Evolutionary conservation across 495 filamentous ascomycete species (phyloP).

Genomic region (Penicillium odoratum): DNA sequence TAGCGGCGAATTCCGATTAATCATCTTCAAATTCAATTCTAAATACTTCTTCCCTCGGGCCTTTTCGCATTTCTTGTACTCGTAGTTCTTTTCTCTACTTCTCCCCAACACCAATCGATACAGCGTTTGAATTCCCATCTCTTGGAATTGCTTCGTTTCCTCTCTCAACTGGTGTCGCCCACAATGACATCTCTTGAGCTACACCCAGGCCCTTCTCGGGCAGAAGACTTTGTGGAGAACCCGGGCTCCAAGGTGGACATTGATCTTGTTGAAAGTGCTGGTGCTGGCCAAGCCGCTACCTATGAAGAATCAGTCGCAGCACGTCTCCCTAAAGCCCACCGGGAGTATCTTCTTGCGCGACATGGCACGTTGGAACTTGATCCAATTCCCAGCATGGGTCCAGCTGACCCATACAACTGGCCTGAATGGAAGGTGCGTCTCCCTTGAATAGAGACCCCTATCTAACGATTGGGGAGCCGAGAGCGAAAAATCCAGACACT

Average conservation of each 20-base stretch:
- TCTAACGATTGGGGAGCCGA: background rate
- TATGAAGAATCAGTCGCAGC: conserved; percentile 34
- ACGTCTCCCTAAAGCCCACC: conserved; percentile 39
- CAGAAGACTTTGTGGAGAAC: conserved; percentile 12
- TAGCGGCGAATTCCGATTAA: background rate
- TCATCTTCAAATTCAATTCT: background rate
- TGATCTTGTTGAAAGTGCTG: conserved; percentile 36
- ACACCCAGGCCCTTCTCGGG: conserved; percentile 20
- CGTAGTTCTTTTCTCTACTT: background rate
- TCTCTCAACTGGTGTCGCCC: background rate
- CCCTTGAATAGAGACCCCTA: background rate
- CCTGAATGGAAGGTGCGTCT: conserved; percentile 52
- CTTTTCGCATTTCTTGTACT: background rate
- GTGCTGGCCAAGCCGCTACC: conserved; percentile 25
- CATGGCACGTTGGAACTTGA: conserved; percentile 57
- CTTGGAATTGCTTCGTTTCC: background rate
- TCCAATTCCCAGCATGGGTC: conserved; percentile 49
- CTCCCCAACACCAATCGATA: too few relatives aligned
- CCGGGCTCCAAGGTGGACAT: conserved; percentile 30
- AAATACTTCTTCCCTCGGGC: background rate
- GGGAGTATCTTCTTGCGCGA: conserved; percentile 51
- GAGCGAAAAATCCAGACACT: conserved; percentile 10
- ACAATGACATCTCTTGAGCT: conserved; percentile 31
- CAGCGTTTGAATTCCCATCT: background rate
- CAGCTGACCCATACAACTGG: conserved; percentile 60